Conservation (phyloP, 148 eudicot species). For the Beta vulgaris region DNA sequence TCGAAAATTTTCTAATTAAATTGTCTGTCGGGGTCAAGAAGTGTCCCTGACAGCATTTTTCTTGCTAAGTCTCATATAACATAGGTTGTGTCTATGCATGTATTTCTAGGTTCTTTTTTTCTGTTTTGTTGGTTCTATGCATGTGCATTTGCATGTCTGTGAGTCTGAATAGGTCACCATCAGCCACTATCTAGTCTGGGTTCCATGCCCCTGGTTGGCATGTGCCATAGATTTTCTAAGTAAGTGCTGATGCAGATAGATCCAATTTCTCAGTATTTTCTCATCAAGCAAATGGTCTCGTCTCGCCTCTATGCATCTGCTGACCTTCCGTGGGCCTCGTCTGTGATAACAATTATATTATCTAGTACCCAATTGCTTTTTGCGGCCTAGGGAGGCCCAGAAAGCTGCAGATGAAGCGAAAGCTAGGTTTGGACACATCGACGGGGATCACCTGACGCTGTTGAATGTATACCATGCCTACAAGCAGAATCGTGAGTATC, state of each 20-base stretch:
- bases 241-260: slow-evolving; percentile 98
- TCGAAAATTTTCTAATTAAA: slow-evolving; percentile 10
- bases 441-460: slow-evolving; percentile 95
- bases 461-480: slow-evolving; percentile 94
- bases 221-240: slow-evolving; percentile 86
- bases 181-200: slow-evolving; percentile 85
- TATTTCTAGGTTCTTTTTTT: slow-evolving; percentile 19
- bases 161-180: slow-evolving; percentile 64
- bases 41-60: slow-evolving; percentile 24
- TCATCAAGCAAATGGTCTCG: slow-evolving; percentile 95
- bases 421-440: slow-evolving; percentile 82
- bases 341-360: slow-evolving; percentile 95
- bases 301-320: slow-evolving; percentile 99
- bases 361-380: slow-evolving; percentile 99
- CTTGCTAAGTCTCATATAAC: no score
- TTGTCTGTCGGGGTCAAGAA: slow-evolving; percentile 24
- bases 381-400: slow-evolving; percentile 99
- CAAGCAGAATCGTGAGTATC: slow-evolving; percentile 93
- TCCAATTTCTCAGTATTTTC: slow-evolving; percentile 98
- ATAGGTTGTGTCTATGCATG: slow-evolving; percentile 16
- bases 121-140: background rate
- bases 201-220: slow-evolving; percentile 76
- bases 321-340: slow-evolving; percentile 99
- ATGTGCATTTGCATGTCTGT: slow-evolving; percentile 36
- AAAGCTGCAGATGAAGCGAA: slow-evolving; percentile 96